Evolutionary conservation across 139 green algal genomes (phyloP), one percentile per base, ranked within the genome.

Genomic region (Chlamydomonas sp.): DNA sequence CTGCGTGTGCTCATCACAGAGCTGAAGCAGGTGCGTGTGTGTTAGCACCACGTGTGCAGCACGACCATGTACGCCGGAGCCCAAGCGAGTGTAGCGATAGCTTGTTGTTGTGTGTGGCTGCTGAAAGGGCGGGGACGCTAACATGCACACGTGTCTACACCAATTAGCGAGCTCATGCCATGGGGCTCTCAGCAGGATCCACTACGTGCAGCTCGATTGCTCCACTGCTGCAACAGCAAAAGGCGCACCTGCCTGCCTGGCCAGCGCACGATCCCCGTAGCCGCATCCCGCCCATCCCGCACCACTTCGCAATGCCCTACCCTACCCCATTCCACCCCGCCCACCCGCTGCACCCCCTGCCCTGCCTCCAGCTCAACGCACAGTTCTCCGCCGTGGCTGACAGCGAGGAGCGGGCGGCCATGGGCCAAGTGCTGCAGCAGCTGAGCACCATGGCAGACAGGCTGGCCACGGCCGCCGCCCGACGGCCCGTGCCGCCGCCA

Each of bases 361-460:
- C n/a, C 80, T 1, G 57, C 80, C 12, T n/a, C 8, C 49, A 86
- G 82, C 71, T 79, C 14, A 86, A 86, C 82, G 61, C 20, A 61
- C 71, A 86, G 71, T 86, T 80, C 69, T n/a, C 82, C 6, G 3
- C 82, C 60, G 49, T 86, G 71, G 82, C 82, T 5, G 83, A 88
- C 75, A 5, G 31, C 1, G 73, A 88, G 14, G 83, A 88, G 83
- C 20, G 67, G 73, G 74, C 57, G 9, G 74, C 83, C 31, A 76
- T 88, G 83, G 63, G 73, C n/a, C 83, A 88, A 71, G 83, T 88
- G 63, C 73, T 88, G 8, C 20, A 16, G 9, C 83, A 88, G 83
- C 83, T 88, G 6, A 81, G 49, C 63, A 81, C 74, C 63, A 81
- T 88, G 83, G 83, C 83, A 1, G 83, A 88, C 75, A 73, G 83